Percentiles rank a stretch among this genome's conserved stretches.
Conservation (phyloP, 1,284 basidiomycete genomes). For the Tausonia pullulans region DNA sequence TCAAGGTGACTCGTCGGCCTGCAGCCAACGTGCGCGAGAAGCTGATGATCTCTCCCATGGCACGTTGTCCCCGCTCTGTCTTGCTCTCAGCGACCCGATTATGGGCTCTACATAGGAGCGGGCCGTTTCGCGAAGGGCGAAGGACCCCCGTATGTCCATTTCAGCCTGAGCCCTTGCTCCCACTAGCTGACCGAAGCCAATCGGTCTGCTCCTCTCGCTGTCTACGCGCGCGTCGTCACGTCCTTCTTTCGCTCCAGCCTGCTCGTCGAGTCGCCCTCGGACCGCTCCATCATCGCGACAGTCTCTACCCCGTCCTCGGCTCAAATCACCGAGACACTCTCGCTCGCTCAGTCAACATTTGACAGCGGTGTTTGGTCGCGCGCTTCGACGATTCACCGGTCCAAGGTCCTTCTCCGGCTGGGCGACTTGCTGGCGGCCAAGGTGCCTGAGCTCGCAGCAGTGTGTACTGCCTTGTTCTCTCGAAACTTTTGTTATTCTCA, state of each 20-base stretch:
- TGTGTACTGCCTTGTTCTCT: no score
- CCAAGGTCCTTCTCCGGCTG: slow-evolving; percentile 51
- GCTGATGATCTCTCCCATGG: not conserved
- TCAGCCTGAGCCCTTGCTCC: not conserved
- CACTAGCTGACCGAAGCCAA: not conserved
- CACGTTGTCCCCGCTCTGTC: not conserved
- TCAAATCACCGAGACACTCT: slow-evolving; percentile 3
- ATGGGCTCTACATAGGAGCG: slow-evolving; percentile 9
- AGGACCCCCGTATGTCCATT: not conserved
- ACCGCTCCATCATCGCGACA: not conserved
- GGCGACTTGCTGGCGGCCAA: slow-evolving; percentile 49
- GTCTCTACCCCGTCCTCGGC: slow-evolving; percentile 9
- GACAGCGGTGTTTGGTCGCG: slow-evolving; percentile 58
- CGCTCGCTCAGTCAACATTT: slow-evolving; percentile 36
- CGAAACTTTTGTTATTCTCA: no score
- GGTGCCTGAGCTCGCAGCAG: slow-evolving; percentile 46
- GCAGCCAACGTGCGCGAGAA: no score
- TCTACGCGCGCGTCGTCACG: not conserved
- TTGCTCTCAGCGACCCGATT: slow-evolving; percentile 1
- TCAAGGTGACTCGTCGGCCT: no score
- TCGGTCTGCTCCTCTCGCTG: not conserved
- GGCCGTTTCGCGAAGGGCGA: not conserved
- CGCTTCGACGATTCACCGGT: slow-evolving; percentile 46
- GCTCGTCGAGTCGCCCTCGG: slow-evolving; percentile 4
- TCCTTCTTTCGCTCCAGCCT: not conserved